phyloP scores from a whole-genome alignment of 768 basidiomycete genomes.

The Pisolithus sp. region DNA sequence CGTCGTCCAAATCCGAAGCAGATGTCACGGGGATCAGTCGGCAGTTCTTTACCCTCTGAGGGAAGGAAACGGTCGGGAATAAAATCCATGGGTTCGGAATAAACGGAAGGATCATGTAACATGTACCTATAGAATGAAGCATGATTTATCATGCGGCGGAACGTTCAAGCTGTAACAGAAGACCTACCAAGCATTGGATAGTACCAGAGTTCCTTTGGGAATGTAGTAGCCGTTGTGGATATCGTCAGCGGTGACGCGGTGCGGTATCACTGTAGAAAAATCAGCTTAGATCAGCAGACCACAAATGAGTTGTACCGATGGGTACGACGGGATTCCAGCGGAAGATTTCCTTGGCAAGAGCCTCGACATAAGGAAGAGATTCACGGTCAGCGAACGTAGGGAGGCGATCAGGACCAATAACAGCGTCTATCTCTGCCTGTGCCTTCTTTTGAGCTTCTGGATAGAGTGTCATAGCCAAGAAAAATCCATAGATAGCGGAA shows the following conservation, averaged over 20 bases:
- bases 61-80: constrained; percentile 56
- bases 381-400: constrained; percentile 55
- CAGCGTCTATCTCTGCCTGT: constrained; percentile 54
- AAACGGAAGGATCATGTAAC: constrained; percentile 32
- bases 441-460: constrained; percentile 54
- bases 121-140: constrained; percentile 18
- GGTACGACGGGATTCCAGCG: constrained; percentile 38
- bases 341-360: constrained; percentile 52
- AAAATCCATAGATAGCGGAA: constrained; percentile 54
- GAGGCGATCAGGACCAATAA: constrained; percentile 53
- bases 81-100: constrained; percentile 49
- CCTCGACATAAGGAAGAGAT: constrained; percentile 53
- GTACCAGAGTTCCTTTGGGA: constrained; percentile 36
- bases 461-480: constrained; percentile 53
- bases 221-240: constrained; percentile 57
- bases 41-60: constrained; percentile 28
- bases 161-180: constrained; percentile 6
- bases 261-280: constrained; percentile 28
- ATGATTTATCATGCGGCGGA: not conserved
- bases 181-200: constrained; percentile 20
- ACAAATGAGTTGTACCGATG: constrained; percentile 26
- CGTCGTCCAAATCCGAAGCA: constrained; percentile 72
- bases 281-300: constrained; percentile 33
- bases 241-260: constrained; percentile 54
- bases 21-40: constrained; percentile 51